A percentile compares a stretch with the other conserved stretches of the same genome.
Conservation (phyloP, 2,329 filamentous ascomycete genomes). For the Aspergillus viridinutans region DNA sequence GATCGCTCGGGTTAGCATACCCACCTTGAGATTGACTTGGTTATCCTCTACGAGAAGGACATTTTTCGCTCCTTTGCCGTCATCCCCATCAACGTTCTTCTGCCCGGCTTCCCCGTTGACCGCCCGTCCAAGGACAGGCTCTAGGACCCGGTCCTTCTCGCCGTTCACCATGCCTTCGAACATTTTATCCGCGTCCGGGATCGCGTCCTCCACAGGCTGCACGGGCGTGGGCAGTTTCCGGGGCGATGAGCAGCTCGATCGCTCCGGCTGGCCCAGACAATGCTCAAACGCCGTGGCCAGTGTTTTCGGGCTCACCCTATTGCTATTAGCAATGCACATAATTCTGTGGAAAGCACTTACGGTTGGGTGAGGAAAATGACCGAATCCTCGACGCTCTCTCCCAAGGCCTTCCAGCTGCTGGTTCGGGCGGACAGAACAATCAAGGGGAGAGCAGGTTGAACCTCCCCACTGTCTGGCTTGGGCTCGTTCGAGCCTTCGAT, state of each 20-base stretch:
- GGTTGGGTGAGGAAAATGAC: constrained; percentile 20
- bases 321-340: background rate
- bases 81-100: background rate
- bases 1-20: background rate
- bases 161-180: background rate
- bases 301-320: constrained; percentile 19
- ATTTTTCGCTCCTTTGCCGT: background rate
- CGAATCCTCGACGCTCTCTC: constrained; percentile 10
- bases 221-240: background rate
- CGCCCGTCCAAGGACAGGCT: too few species aligned
- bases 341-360: constrained; percentile 7
- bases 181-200: background rate
- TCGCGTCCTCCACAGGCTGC: background rate
- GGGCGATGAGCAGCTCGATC: background rate
- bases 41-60: constrained; percentile 40
- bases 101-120: background rate
- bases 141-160: background rate
- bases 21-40: constrained; percentile 32
- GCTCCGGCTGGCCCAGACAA: constrained; percentile 8
- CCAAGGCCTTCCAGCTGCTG: constrained; percentile 13
- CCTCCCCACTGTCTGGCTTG: background rate
- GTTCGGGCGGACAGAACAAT: constrained; percentile 17
- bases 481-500: constrained; percentile 6
- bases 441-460: constrained; percentile 7
- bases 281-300: constrained; percentile 13